Evolutionary conservation across 306 rosid genomes (phyloP).

Genomic region (Myrica gale): DNA sequence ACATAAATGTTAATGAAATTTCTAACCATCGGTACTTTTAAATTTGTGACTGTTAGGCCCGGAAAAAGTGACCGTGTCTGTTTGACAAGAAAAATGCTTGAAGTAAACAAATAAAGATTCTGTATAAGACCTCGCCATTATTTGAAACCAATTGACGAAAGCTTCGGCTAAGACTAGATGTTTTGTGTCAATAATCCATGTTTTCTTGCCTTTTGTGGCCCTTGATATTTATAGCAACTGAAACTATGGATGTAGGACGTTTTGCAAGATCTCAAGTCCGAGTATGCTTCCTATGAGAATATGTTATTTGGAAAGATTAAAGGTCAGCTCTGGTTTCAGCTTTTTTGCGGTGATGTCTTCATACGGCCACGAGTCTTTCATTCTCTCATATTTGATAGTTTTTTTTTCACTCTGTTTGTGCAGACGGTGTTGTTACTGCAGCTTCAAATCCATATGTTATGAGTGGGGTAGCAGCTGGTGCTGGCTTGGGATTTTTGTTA

Average conservation of each 20-base stretch:
- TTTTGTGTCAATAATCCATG: background rate
- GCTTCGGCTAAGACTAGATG: background rate
- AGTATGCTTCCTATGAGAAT: conserved; percentile 56
- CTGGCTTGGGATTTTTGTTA: conserved; percentile 54
- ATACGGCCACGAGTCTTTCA: background rate
- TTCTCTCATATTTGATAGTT: conserved; percentile 12
- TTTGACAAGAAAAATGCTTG: no score
- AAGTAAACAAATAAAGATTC: no score
- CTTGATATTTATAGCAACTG: background rate
- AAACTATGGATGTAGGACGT: conserved; percentile 44
- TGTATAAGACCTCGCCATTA: background rate
- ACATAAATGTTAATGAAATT: background rate
- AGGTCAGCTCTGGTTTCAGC: conserved; percentile 50
- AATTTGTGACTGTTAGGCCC: no score
- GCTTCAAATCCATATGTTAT: conserved; percentile 70
- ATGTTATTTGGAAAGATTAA: conserved; percentile 60
- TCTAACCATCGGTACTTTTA: background rate
- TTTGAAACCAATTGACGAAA: background rate
- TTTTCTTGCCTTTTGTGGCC: background rate
- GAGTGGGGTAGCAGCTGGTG: conserved; percentile 61
- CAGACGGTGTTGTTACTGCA: conserved; percentile 69
- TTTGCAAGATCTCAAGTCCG: conserved; percentile 63
- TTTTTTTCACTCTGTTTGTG: conserved; percentile 26
- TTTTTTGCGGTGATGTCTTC: background rate
- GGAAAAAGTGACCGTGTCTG: no score